Conservation (phyloP, 2,329 filamentous ascomycete genomes). For the Sarocladiaceae sp. region DNA sequence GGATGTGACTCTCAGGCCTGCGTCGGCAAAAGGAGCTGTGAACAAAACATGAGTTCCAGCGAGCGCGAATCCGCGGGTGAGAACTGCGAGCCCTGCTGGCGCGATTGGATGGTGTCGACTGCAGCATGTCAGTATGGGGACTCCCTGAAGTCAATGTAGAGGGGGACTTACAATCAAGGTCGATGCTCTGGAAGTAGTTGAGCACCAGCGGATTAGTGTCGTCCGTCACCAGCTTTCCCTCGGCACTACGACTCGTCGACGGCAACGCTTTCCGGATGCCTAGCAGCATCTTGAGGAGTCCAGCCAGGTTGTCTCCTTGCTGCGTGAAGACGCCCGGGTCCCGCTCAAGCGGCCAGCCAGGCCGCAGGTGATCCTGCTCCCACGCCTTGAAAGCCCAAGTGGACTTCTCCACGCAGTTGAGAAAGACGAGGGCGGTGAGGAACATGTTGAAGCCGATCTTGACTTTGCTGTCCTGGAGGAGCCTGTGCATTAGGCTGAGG, state of each 20-base stretch:
- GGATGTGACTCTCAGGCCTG: neutral
- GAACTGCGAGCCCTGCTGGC: slow-evolving; percentile 47
- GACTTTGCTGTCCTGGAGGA: slow-evolving; percentile 54
- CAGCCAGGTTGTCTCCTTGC: slow-evolving; percentile 53
- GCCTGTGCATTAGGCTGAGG: slow-evolving; percentile 54
- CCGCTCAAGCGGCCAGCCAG: slow-evolving; percentile 54
- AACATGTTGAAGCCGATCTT: slow-evolving; percentile 56
- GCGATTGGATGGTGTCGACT: slow-evolving; percentile 29
- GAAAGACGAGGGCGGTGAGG: slow-evolving; percentile 53
- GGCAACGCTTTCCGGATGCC: slow-evolving; percentile 55
- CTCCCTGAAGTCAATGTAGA: neutral
- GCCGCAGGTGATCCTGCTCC: slow-evolving; percentile 55
- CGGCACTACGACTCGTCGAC: slow-evolving; percentile 35
- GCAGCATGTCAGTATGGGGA: neutral
- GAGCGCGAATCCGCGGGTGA: slow-evolving; percentile 43
- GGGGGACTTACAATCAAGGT: slow-evolving; percentile 48
- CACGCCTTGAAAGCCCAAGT: slow-evolving; percentile 64
- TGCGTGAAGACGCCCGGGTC: slow-evolving; percentile 50
- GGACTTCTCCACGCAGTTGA: slow-evolving; percentile 61
- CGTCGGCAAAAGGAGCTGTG: slow-evolving; percentile 37
- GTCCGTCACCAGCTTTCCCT: slow-evolving; percentile 42
- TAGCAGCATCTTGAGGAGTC: slow-evolving; percentile 55
- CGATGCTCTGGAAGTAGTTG: slow-evolving; percentile 49
- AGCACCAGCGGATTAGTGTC: slow-evolving; percentile 39
- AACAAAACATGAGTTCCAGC: slow-evolving; percentile 44